Evolutionary conservation across 1,284 basidiomycete genomes (phyloP).

Genomic region (Cryptococcus floricola): DNA sequence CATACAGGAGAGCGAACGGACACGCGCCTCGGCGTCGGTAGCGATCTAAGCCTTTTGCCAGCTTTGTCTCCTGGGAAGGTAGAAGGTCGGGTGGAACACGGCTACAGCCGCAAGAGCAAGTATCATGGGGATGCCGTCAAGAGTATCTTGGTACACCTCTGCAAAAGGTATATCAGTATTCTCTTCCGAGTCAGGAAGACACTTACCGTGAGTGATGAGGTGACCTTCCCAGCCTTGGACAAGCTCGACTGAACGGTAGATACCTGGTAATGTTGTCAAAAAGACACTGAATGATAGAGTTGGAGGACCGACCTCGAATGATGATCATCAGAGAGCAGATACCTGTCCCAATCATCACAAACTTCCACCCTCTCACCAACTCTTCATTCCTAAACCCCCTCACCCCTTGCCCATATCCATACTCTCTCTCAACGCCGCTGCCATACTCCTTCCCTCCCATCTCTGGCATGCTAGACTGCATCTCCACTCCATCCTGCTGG

Average conservation of each 20-base stretch:
- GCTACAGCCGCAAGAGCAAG: conserved; percentile 58
- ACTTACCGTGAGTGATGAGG: conserved; percentile 7
- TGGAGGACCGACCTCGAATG: conserved; percentile 9
- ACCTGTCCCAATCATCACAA: conserved; percentile 4
- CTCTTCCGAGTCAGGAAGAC: not conserved
- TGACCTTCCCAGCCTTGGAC: conserved; percentile 11
- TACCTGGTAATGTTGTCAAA: conserved; percentile 7
- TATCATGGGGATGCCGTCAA: conserved; percentile 60
- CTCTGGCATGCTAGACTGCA: not conserved
- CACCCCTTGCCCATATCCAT: not conserved
- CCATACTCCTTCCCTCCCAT: not conserved
- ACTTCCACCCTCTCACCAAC: conserved; percentile 5
- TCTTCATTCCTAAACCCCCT: not conserved
- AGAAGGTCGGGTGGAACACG: conserved; percentile 55
- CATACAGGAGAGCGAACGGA: too few relatives aligned
- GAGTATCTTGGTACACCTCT: conserved; percentile 44
- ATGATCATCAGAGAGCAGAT: conserved; percentile 10
- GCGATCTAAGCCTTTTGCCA: conserved; percentile 1
- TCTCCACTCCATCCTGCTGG: not conserved
- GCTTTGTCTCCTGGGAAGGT: conserved; percentile 32
- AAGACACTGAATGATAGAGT: not conserved
- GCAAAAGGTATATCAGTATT: not conserved
- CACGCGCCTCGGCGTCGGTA: too few relatives aligned
- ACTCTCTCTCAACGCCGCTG: not conserved
- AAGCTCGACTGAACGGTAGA: conserved; percentile 13